Evolutionary conservation across 2,329 filamentous ascomycete species (phyloP).

Genomic region (Cyclaneusma minus): DNA sequence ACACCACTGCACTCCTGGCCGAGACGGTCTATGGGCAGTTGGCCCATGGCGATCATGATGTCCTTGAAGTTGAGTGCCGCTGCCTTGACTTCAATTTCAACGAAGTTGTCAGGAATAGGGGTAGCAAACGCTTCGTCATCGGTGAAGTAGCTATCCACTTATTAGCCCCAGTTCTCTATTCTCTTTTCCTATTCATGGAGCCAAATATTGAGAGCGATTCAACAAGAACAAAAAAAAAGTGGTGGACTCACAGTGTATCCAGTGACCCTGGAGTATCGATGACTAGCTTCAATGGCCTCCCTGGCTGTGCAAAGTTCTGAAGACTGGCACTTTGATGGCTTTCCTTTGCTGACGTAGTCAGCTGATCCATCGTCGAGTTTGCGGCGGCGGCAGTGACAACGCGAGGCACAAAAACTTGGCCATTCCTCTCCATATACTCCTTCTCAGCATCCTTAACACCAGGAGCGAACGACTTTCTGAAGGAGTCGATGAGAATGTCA

Average conservation of each 20-base stretch:
- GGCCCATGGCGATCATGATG: constrained; percentile 21
- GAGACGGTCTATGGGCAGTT: constrained; percentile 15
- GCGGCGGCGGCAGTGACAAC: constrained; percentile 3
- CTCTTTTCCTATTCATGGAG: neutral
- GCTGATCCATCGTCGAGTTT: too few relatives aligned
- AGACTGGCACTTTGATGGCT: constrained; percentile 21
- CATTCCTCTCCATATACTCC: neutral
- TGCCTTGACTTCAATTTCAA: constrained; percentile 17
- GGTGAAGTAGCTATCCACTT: constrained; percentile 10
- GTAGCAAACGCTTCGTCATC: constrained; percentile 11
- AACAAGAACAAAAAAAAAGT: too few relatives aligned
- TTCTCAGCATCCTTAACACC: neutral
- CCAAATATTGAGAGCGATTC: constrained; percentile 18
- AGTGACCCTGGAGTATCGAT: constrained; percentile 13
- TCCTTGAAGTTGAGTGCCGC: constrained; percentile 21
- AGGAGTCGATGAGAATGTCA: neutral
- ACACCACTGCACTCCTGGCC: constrained; percentile 21
- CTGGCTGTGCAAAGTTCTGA: constrained; percentile 6
- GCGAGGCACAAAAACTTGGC: constrained; percentile 3
- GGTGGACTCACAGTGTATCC: too few relatives aligned
- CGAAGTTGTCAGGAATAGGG: constrained; percentile 8
- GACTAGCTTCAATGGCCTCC: constrained; percentile 10
- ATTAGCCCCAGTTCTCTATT: constrained; percentile 19
- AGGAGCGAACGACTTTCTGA: neutral
- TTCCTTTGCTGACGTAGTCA: neutral